Conservation (phyloP, 1,284 basidiomycete species). For the Trichosporon sp. region DNA sequence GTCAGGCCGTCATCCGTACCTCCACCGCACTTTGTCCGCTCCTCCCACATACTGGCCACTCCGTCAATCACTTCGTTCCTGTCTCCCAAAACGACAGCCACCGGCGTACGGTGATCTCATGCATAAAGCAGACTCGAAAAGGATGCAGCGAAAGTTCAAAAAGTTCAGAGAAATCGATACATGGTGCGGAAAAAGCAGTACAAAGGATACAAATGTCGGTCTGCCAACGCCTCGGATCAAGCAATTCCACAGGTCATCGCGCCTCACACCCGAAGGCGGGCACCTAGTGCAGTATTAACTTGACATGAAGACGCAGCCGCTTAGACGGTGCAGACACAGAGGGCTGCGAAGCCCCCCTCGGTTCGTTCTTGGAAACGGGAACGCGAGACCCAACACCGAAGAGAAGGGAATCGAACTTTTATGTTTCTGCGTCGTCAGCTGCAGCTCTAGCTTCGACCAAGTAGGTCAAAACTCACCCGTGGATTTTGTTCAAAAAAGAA, state of each 20-base stretch:
- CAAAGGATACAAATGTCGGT: slow-evolving; percentile 16
- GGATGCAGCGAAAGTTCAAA: neutral
- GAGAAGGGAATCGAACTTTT: slow-evolving; percentile 55
- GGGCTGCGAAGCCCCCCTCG: slow-evolving; percentile 26
- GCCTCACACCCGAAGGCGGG: slow-evolving; percentile 20
- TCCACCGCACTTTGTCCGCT: slow-evolving; percentile 11
- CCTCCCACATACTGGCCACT: neutral
- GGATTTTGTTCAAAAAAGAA: slow-evolving; percentile 21
- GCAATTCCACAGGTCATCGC: slow-evolving; percentile 18
- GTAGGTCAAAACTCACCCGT: slow-evolving; percentile 3
- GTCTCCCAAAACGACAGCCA: neutral
- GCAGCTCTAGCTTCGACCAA: neutral
- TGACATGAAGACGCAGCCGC: slow-evolving; percentile 18
- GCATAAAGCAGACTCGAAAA: neutral
- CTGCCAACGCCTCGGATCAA: slow-evolving; percentile 20
- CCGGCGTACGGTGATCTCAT: neutral
- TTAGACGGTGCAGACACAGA: slow-evolving; percentile 24
- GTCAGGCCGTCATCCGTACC: slow-evolving; percentile 17
- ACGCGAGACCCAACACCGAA: slow-evolving; percentile 54
- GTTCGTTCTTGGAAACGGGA: slow-evolving; percentile 55
- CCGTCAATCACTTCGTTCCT: neutral
- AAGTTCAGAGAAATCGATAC: neutral
- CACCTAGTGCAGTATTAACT: slow-evolving; percentile 16
- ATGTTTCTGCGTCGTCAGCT: slow-evolving; percentile 42
- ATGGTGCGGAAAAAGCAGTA: neutral